Conservation (phyloP, 129 eudicot genomes). For the Smallanthus sonchifolius region DNA sequence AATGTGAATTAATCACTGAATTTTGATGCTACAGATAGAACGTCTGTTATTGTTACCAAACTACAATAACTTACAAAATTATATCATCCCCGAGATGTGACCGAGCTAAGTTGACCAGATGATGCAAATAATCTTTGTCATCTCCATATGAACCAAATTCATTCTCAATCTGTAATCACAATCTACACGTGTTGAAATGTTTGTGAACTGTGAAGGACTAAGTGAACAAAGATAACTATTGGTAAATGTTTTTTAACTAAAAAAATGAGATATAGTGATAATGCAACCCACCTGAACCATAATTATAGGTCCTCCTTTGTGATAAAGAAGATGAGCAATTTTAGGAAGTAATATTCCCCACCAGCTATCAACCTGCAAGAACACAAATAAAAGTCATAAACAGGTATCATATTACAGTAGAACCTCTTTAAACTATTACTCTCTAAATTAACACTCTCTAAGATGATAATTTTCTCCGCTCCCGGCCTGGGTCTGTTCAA, state of each 20-base stretch:
- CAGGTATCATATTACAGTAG: neutral
- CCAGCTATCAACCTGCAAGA: slow-evolving; percentile 78
- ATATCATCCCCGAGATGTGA: slow-evolving; percentile 74
- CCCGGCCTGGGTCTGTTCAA: neutral
- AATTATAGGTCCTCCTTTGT: slow-evolving; percentile 87
- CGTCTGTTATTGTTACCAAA: neutral
- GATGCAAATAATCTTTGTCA: slow-evolving; percentile 78
- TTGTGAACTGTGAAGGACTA: slow-evolving; percentile 13
- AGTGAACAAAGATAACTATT: neutral
- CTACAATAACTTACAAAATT: slow-evolving; percentile 53
- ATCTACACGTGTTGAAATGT: slow-evolving; percentile 11
- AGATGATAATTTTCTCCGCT: neutral
- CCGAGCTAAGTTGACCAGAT: slow-evolving; percentile 67
- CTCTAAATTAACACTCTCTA: neutral
- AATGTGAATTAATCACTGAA: neutral
- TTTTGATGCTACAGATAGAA: neutral
- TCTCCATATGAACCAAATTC: slow-evolving; percentile 90
- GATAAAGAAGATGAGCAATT: slow-evolving; percentile 67
- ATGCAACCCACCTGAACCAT: slow-evolving; percentile 78
- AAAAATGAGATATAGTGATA: neutral
- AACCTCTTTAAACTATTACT: neutral
- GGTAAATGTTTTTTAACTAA: neutral
- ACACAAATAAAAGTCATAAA: neutral
- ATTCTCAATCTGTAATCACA: slow-evolving; percentile 72
- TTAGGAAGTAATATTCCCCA: slow-evolving; percentile 79